A percentile compares a stretch with the other conserved stretches of the same genome.
Conservation (phyloP, 2,329 filamentous ascomycete genomes). For the Neurospora sp. region DNA sequence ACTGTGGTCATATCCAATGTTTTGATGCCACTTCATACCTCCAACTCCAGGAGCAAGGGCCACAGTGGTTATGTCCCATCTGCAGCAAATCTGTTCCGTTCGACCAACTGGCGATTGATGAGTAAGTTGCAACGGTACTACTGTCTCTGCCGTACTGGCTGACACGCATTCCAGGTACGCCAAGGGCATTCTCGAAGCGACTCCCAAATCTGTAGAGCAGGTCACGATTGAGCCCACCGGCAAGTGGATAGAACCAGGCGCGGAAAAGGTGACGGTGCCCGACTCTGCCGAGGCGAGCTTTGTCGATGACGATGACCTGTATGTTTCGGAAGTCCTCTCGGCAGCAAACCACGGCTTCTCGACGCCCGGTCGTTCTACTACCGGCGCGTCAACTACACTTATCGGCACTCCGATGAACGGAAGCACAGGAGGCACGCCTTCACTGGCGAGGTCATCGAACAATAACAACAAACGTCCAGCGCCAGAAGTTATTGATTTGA, state of each 20-base stretch:
- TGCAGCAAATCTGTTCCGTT: slow-evolving; percentile 79
- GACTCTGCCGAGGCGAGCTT: slow-evolving; percentile 19
- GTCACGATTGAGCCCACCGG: slow-evolving; percentile 86
- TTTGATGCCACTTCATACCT: slow-evolving; percentile 91
- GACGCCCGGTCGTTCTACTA: slow-evolving; percentile 23
- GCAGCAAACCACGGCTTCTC: slow-evolving; percentile 25
- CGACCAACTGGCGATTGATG: slow-evolving; percentile 75
- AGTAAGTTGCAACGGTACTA: slow-evolving; percentile 42
- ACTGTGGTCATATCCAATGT: slow-evolving; percentile 85
- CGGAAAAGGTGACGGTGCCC: slow-evolving; percentile 21
- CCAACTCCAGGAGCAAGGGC: slow-evolving; percentile 88
- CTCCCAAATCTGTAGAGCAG: slow-evolving; percentile 62
- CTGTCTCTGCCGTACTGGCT: slow-evolving; percentile 5
- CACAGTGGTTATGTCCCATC: slow-evolving; percentile 92
- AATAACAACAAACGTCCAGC: slow-evolving; percentile 37
- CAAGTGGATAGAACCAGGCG: slow-evolving; percentile 49
- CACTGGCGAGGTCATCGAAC: slow-evolving; percentile 19
- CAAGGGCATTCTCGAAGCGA: slow-evolving; percentile 71
- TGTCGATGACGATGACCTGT: slow-evolving; percentile 39
- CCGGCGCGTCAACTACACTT: slow-evolving; percentile 4
- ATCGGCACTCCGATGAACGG: slow-evolving; percentile 18
- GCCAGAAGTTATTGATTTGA: slow-evolving; percentile 49
- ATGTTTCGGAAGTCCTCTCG: slow-evolving; percentile 32
- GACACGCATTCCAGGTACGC: slow-evolving; percentile 53
- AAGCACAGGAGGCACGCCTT: slow-evolving; percentile 25